phyloP scores from a whole-genome alignment of 1,139 yeast species.

The Blastobotrys indianensis region DNA sequence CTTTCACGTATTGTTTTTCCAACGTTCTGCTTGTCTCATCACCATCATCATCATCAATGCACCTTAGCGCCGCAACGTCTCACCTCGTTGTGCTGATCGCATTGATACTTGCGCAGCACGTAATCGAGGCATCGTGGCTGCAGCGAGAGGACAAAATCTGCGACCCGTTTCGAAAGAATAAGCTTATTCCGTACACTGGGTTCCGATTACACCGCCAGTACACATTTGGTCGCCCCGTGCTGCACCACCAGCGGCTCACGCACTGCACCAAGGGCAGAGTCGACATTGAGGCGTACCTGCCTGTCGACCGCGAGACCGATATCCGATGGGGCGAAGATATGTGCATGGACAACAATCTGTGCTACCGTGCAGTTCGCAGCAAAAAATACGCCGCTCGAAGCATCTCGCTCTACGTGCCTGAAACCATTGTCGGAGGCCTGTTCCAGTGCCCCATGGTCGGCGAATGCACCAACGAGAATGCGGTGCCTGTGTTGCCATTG shows the following conservation, averaged over 20 bases:
- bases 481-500: conserved; percentile 51
- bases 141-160: conserved; percentile 35
- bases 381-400: conserved; percentile 51
- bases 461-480: conserved; percentile 28
- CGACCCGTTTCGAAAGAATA: conserved; percentile 32
- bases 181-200: conserved; percentile 50
- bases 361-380: conserved; percentile 60
- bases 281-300: conserved; percentile 41
- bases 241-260: conserved; percentile 45
- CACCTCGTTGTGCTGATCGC: neutral
- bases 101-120: neutral
- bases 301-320: conserved; percentile 37
- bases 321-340: conserved; percentile 51
- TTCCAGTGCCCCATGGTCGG: conserved; percentile 46
- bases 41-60: neutral
- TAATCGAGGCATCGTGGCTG: conserved; percentile 16
- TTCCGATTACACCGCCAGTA: conserved; percentile 52
- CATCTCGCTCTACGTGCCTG: conserved; percentile 49
- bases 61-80: neutral
- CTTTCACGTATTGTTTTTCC: neutral
- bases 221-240: conserved; percentile 37
- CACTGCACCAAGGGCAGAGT: conserved; percentile 54
- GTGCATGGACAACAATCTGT: conserved; percentile 40
- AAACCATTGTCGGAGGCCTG: conserved; percentile 60
- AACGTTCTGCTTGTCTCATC: neutral